Percentiles rank a stretch among this genome's conserved stretches.
Evolutionary conservation across 768 basidiomycete species (phyloP).

Genomic region (Mycena belliarum): DNA sequence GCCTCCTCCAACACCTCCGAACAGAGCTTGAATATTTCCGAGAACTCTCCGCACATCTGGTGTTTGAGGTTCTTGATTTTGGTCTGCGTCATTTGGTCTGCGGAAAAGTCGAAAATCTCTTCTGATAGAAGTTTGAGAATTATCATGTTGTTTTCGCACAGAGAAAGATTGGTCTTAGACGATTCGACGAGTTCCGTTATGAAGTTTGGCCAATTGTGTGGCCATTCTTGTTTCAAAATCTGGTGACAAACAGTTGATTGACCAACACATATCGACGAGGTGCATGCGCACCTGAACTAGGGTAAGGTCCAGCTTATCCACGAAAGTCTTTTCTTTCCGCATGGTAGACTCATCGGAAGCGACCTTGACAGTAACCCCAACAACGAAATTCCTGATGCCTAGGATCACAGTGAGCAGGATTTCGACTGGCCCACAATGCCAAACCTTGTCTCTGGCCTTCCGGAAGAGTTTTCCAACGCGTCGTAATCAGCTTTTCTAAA

Average conservation of each 20-base stretch:
- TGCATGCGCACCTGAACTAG: slow-evolving; percentile 75
- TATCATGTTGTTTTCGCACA: slow-evolving; percentile 99
- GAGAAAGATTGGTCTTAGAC: slow-evolving; percentile 91
- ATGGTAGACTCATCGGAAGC: slow-evolving; percentile 88
- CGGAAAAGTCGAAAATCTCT: slow-evolving; percentile 98
- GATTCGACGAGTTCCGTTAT: slow-evolving; percentile 97
- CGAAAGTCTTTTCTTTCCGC: slow-evolving; percentile 89
- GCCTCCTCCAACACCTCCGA: slow-evolving; percentile 96
- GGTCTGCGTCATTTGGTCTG: slow-evolving; percentile 97
- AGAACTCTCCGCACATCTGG: slow-evolving; percentile 96
- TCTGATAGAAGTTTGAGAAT: slow-evolving; percentile 97
- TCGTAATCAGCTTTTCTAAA: slow-evolving; percentile 91
- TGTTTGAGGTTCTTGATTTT: slow-evolving; percentile 98
- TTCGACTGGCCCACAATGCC: slow-evolving; percentile 7
- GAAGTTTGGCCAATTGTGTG: slow-evolving; percentile 98
- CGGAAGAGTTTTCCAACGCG: slow-evolving; percentile 94
- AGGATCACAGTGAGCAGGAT: slow-evolving; percentile 14
- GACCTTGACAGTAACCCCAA: slow-evolving; percentile 88
- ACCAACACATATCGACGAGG: slow-evolving; percentile 11
- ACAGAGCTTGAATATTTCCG: slow-evolving; percentile 97
- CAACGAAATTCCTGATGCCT: slow-evolving; percentile 97
- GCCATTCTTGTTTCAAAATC: slow-evolving; percentile 99
- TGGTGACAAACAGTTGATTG: slow-evolving; percentile 40
- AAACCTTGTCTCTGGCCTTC: slow-evolving; percentile 90
- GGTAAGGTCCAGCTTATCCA: slow-evolving; percentile 96